Percentiles rank a stretch among this genome's conserved stretches.
phyloP scores from a whole-genome alignment of 164 flowering plant species.

The Amborella trichopoda region DNA sequence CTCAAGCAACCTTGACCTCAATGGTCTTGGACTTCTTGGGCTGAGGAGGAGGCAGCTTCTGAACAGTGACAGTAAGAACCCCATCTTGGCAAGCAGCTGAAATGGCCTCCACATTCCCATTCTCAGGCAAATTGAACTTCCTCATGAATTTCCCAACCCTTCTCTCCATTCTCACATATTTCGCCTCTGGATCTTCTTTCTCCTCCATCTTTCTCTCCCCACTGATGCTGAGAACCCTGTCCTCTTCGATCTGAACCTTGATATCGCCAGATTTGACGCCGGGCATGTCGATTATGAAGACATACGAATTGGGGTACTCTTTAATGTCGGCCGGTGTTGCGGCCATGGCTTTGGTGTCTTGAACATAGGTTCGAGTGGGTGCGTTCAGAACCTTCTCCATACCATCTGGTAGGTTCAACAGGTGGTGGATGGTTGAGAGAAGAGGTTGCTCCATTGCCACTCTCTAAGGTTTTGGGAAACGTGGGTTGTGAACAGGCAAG shows the following conservation, averaged over 20 bases:
- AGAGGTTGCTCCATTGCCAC: too few relatives aligned
- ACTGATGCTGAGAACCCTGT: slow-evolving; percentile 10
- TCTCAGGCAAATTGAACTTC: slow-evolving; percentile 10
- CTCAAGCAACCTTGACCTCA: slow-evolving; percentile 13
- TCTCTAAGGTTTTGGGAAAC: too few relatives aligned
- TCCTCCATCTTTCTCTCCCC: slow-evolving; percentile 14
- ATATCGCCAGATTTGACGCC: slow-evolving; percentile 19
- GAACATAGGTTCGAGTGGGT: slow-evolving; percentile 11
- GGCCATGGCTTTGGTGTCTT: slow-evolving; percentile 18
- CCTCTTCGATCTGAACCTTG: slow-evolving; percentile 24
- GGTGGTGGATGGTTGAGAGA: slow-evolving; percentile 9
- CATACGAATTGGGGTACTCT: slow-evolving; percentile 15
- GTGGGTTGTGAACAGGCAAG: too few relatives aligned
- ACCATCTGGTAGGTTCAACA: slow-evolving; percentile 6
- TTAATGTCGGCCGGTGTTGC: slow-evolving; percentile 18
- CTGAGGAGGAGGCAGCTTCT: slow-evolving; percentile 13
- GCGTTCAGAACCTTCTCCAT: slow-evolving; percentile 6
- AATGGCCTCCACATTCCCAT: slow-evolving; percentile 8
- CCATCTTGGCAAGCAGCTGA: slow-evolving; percentile 15
- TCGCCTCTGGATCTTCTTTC: slow-evolving; percentile 9
- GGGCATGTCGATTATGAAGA: slow-evolving; percentile 26
- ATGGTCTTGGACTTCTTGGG: slow-evolving; percentile 18
- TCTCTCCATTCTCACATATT: slow-evolving; percentile 26
- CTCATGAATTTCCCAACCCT: slow-evolving; percentile 10
- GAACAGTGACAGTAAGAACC: slow-evolving; percentile 14